Evolutionary conservation across 202 grass and related monocot genomes (phyloP), one percentile per base, ranked within the genome.

Genomic region (Elaeis oleifera): DNA sequence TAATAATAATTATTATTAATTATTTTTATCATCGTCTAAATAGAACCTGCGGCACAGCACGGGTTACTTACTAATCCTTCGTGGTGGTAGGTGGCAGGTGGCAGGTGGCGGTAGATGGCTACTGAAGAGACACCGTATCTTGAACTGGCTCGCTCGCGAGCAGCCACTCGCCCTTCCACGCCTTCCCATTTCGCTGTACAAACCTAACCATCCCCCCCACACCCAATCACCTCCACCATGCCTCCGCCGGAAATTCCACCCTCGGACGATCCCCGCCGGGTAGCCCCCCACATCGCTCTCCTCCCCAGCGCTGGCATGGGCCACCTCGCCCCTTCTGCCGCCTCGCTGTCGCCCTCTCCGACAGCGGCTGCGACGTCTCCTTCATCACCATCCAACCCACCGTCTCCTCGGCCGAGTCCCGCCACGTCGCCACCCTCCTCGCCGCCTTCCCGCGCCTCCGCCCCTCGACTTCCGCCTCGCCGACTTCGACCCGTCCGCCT

Each of bases 251-350:
- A 44, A 13, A 44, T 2, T 1, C 36, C 9, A 13, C 27, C 67
- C 51, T 4, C 39, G 0, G 29, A 1, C 21, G 36, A 49, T 22
- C 49, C 24, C 8, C 9, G 36, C 36, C 36, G 36, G 36, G 11
- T 2, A 44, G 36, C 9, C 9, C 36, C 73, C 82, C 86, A 95
- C 28, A 50, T 95, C 0, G 83, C 75, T 16, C 72, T 95, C 11
- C 48, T 95, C 24, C 83, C 90, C 0, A 90, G 86, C 58, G 83
- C 80, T 50, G 86, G 86, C 48, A 95, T 95, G 83, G 90, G 83
- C 11, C 86, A 95, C 69, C 69, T 95, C 15, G 75, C 55, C 4
- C 86, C 23, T 90, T 90, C 64, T 9, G 54, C 39, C 80, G 90
- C 69, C 56, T 71, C 3, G 75, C 63, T 6, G 70, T 80, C 1